phyloP scores from a whole-genome alignment of 2,329 filamentous ascomycete species.

The Talaromyces sp. region DNA sequence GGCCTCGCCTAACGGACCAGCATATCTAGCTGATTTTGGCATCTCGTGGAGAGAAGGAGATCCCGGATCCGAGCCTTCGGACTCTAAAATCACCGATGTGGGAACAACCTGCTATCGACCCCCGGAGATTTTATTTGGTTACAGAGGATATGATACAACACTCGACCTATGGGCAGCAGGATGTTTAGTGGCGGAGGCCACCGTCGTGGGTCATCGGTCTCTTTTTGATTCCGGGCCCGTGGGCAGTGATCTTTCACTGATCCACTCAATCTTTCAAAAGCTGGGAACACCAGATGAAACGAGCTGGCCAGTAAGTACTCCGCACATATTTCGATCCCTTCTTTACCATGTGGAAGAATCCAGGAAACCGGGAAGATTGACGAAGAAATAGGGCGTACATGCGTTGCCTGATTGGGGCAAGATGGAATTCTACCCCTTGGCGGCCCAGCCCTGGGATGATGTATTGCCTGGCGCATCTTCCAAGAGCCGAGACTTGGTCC shows the following conservation, averaged over 20 bases:
- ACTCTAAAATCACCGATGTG: constrained; percentile 83
- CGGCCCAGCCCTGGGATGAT: constrained; percentile 66
- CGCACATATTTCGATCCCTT: not conserved
- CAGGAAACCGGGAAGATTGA: constrained; percentile 4
- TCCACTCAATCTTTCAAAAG: constrained; percentile 89
- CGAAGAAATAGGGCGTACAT: constrained; percentile 36
- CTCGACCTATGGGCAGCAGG: constrained; percentile 92
- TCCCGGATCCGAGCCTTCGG: constrained; percentile 61
- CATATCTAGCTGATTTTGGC: constrained; percentile 86
- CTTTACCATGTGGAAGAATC: not conserved
- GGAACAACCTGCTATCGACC: constrained; percentile 90
- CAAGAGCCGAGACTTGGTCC: constrained; percentile 67
- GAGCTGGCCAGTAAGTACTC: constrained; percentile 73
- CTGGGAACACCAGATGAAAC: constrained; percentile 81
- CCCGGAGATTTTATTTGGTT: constrained; percentile 87
- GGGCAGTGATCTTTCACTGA: constrained; percentile 87
- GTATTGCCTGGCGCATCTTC: constrained; percentile 66
- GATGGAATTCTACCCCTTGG: constrained; percentile 76
- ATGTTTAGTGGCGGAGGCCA: constrained; percentile 77
- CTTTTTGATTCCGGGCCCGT: constrained; percentile 88
- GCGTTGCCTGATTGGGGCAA: constrained; percentile 84
- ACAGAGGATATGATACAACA: constrained; percentile 68
- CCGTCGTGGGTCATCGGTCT: constrained; percentile 57
- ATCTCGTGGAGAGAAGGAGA: constrained; percentile 76
- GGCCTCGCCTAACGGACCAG: constrained; percentile 66